Conservation (phyloP, 306 rosid genomes). For the Rosa persica region DNA sequence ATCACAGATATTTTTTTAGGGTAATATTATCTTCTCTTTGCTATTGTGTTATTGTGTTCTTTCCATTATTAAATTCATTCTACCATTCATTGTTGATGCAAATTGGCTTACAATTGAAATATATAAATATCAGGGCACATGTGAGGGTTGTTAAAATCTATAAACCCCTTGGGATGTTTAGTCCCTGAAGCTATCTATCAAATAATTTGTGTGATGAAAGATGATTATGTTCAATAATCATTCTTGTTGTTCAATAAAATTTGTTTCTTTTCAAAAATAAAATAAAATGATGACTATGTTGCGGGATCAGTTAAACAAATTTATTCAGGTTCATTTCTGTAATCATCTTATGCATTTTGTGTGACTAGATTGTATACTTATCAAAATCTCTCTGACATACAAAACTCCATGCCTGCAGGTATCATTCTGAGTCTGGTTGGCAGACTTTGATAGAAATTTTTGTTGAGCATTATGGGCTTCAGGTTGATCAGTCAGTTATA, state of each 20-base stretch:
- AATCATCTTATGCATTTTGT: too few relatives aligned
- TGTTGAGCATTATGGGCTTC: constrained; percentile 86
- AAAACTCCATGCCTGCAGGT: constrained; percentile 51
- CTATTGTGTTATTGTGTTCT: neutral
- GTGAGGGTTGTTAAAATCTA: neutral
- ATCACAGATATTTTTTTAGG: constrained; percentile 91
- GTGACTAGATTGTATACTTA: neutral
- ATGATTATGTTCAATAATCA: neutral
- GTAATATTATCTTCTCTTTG: constrained; percentile 42
- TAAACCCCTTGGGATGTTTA: neutral
- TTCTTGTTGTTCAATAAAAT: too few relatives aligned
- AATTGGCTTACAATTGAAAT: neutral
- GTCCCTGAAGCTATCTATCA: neutral
- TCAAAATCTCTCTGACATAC: neutral
- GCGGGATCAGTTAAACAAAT: neutral
- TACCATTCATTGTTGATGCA: neutral
- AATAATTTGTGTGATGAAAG: neutral
- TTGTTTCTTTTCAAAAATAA: too few relatives aligned
- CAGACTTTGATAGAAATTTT: constrained; percentile 77
- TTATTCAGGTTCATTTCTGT: neutral
- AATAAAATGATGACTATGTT: too few relatives aligned
- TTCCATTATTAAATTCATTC: neutral
- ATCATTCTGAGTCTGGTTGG: constrained; percentile 99
- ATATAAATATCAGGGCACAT: neutral
- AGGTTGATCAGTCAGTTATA: constrained; percentile 69